These are phyloP conservation scores for Peronospora destructor DNA, from an alignment of 352 stramenopile genomes.

Conservation along the genomic window DNA sequence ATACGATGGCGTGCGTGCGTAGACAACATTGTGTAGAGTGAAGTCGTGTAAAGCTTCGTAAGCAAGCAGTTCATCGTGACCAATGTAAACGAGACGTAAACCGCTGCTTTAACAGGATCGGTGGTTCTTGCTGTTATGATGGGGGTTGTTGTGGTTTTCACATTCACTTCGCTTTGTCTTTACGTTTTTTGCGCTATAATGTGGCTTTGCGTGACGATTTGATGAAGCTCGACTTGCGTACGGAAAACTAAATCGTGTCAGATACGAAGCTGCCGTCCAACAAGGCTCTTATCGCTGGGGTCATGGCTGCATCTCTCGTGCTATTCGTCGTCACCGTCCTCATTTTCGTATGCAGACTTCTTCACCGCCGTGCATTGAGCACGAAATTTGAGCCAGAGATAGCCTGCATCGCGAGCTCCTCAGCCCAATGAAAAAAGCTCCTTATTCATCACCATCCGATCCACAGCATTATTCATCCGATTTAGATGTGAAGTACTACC, in stretches of 20 bases:
- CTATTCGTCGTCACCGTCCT: constrained; percentile 17
- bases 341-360: constrained; percentile 16
- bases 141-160: too few species aligned
- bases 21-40: constrained; percentile 34
- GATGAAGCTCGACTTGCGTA: too few species aligned
- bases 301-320: constrained; percentile 20
- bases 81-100: constrained; percentile 64
- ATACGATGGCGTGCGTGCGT: constrained; percentile 60
- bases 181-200: too few species aligned
- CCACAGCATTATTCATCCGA: constrained; percentile 8
- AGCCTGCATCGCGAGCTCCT: constrained; percentile 10
- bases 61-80: constrained; percentile 74
- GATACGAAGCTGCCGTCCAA: constrained; percentile 4
- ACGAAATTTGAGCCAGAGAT: constrained; percentile 7
- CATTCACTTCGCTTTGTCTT: too few species aligned
- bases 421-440: constrained; percentile 6
- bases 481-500: constrained; percentile 1
- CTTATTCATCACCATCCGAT: background rate
- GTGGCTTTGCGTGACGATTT: too few species aligned
- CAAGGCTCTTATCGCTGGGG: constrained; percentile 19
- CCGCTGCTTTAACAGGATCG: constrained; percentile 64
- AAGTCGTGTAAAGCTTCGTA: constrained; percentile 67
- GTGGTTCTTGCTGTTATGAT: too few species aligned
- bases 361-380: constrained; percentile 11
- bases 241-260: too few species aligned